Evolutionary conservation across 495 filamentous ascomycete species (phyloP).

Genomic region (Elaphomyces granulatus): DNA sequence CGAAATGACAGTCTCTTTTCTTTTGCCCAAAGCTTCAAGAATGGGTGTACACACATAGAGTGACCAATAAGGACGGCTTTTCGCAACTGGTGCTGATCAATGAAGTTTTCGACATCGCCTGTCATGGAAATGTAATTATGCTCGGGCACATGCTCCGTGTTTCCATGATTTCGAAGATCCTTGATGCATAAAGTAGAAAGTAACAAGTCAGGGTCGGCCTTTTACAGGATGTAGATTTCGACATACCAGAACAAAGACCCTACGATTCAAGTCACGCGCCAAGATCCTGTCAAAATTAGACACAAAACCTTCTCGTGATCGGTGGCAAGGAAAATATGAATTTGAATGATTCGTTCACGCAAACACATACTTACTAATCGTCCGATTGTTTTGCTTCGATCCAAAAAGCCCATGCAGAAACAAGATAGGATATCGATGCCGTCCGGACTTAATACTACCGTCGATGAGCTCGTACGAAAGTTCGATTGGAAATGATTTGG

Average conservation of each 20-base stretch:
- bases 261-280: constrained; percentile 64
- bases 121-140: constrained; percentile 85
- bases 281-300: constrained; percentile 44
- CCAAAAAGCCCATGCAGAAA: constrained; percentile 93
- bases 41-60: constrained; percentile 55
- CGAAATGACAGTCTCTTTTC: constrained; percentile 1
- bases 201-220: too few relatives aligned
- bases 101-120: constrained; percentile 72
- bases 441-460: constrained; percentile 16
- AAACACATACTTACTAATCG: constrained; percentile 77
- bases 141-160: constrained; percentile 58
- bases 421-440: constrained; percentile 52
- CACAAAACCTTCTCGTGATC: too few relatives aligned
- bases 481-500: constrained; percentile 15
- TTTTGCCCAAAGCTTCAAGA: not conserved
- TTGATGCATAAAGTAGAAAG: constrained; percentile 22
- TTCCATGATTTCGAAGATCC: constrained; percentile 93
- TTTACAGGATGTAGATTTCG: not conserved
- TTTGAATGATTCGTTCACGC: too few relatives aligned
- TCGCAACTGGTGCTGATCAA: constrained; percentile 54
- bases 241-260: constrained; percentile 70
- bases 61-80: constrained; percentile 75
- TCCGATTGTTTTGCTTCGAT: constrained; percentile 89
- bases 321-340: too few relatives aligned
- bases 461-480: constrained; percentile 31